Conservation (phyloP, 306 rosid genomes). For the Malus sieversii region DNA sequence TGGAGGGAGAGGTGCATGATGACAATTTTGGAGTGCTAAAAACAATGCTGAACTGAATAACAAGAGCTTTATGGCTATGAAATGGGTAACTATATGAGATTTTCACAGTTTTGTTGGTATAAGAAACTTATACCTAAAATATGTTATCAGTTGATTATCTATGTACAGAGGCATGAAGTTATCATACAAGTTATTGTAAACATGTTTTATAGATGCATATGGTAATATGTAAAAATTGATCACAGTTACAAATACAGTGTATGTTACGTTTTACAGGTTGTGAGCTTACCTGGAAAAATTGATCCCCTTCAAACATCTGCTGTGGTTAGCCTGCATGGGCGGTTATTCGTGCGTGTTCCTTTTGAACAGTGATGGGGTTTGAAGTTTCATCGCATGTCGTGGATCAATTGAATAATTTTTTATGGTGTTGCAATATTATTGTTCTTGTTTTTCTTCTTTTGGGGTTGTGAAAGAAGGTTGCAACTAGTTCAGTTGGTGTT, state of each 20-base stretch:
- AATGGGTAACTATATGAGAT: no score
- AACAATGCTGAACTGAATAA: no score
- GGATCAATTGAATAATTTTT: constrained; percentile 8
- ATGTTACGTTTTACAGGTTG: constrained; percentile 44
- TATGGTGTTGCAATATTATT: background rate
- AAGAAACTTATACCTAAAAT: no score
- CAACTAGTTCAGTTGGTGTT: background rate
- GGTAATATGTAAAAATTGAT: no score
- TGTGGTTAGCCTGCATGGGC: constrained; percentile 73
- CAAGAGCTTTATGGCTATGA: no score
- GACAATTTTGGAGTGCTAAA: no score
- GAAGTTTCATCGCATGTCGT: constrained; percentile 11
- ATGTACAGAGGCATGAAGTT: no score
- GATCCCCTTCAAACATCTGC: constrained; percentile 81
- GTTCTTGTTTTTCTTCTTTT: background rate
- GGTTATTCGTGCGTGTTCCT: constrained; percentile 70
- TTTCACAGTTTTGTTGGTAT: no score
- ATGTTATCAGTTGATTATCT: no score
- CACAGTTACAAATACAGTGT: background rate
- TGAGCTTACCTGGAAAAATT: constrained; percentile 65
- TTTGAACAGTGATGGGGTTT: constrained; percentile 50
- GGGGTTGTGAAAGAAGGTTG: constrained; percentile 15
- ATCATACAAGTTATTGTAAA: no score
- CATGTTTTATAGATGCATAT: no score
- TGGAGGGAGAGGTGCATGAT: no score